Conservation (phyloP, 2,329 filamentous ascomycete species). For the Pseudonectria buxi region DNA sequence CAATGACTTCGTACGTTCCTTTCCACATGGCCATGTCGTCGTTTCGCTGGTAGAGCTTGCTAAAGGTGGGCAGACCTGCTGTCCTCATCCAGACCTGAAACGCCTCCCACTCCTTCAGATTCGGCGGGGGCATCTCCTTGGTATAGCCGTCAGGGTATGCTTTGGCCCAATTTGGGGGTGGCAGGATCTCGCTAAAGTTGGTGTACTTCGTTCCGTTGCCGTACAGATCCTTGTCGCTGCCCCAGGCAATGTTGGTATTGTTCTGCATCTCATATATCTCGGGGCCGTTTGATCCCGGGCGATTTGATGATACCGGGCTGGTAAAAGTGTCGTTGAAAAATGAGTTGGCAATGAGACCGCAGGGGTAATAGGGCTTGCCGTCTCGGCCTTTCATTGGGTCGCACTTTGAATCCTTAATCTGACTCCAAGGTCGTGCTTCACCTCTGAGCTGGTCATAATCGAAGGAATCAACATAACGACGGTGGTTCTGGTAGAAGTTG, state of each 20-base stretch:
- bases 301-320: conserved; percentile 55
- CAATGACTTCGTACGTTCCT: conserved; percentile 70
- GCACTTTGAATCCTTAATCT: conserved; percentile 65
- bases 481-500: conserved; percentile 98
- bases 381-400: conserved; percentile 58
- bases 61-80: conserved; percentile 87
- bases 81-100: conserved; percentile 99
- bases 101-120: conserved; percentile 68
- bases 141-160: conserved; percentile 68
- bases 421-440: conserved; percentile 48
- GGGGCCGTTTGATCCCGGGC: conserved; percentile 27
- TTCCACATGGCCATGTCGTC: conserved; percentile 58
- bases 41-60: conserved; percentile 84
- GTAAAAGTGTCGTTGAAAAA: conserved; percentile 90
- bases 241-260: conserved; percentile 74
- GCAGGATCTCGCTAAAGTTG: conserved; percentile 53
- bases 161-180: conserved; percentile 78
- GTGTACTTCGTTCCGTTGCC: conserved; percentile 57
- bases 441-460: conserved; percentile 76
- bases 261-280: conserved; percentile 69
- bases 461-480: conserved; percentile 88
- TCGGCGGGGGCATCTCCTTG: conserved; percentile 55
- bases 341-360: conserved; percentile 93
- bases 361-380: conserved; percentile 77
- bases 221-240: conserved; percentile 74